Evolutionary conservation across 306 rosid species (phyloP).

Genomic region (Arachis hypogaea): DNA sequence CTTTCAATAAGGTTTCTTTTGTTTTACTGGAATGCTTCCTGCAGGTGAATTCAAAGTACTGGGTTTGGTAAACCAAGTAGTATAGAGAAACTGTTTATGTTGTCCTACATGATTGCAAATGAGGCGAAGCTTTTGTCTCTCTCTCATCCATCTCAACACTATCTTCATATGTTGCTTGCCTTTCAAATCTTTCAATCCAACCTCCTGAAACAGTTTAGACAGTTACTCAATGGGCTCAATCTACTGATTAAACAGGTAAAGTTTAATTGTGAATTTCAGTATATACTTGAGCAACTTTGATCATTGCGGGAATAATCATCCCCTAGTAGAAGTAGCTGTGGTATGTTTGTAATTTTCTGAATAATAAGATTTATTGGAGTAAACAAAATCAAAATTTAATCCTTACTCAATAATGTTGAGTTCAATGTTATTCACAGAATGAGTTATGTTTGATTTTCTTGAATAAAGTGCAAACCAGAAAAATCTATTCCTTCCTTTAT

Average conservation of each 20-base stretch:
- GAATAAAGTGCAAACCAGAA: too few relatives aligned
- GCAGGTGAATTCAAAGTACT: conserved; percentile 39
- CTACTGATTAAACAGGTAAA: background rate
- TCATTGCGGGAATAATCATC: too few relatives aligned
- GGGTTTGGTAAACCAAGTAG: conserved; percentile 83
- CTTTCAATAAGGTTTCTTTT: conserved; percentile 41
- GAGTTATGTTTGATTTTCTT: too few relatives aligned
- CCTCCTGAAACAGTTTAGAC: conserved; percentile 49
- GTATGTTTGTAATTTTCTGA: too few relatives aligned
- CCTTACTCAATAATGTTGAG: too few relatives aligned
- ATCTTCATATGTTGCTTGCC: conserved; percentile 90
- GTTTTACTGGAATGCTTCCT: conserved; percentile 40
- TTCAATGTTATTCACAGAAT: background rate
- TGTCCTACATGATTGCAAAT: conserved; percentile 82
- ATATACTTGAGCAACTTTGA: too few relatives aligned
- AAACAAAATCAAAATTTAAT: too few relatives aligned
- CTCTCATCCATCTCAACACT: conserved; percentile 92
- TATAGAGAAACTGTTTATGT: conserved; percentile 82
- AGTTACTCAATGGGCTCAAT: background rate
- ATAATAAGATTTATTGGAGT: too few relatives aligned
- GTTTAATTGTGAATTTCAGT: background rate
- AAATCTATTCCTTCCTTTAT: background rate
- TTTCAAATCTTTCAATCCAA: conserved; percentile 76
- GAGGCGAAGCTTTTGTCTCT: conserved; percentile 84
- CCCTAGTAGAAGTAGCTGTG: too few relatives aligned